Evolutionary conservation across 306 rosid genomes (phyloP), one percentile per base, ranked within the genome.

Genomic region (Prinsepia uniflora): DNA sequence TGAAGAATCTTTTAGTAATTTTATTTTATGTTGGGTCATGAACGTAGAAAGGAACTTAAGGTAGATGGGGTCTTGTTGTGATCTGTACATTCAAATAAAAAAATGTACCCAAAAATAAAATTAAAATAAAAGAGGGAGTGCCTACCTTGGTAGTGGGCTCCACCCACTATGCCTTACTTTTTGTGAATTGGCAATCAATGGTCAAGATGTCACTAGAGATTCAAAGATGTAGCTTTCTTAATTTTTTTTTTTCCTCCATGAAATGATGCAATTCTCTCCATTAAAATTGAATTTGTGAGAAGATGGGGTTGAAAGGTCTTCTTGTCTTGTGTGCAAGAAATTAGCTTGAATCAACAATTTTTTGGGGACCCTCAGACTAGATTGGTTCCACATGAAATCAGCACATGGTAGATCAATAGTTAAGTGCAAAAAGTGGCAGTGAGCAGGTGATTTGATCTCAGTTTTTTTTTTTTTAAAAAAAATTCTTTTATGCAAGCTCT

Each of bases 91-190:
- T 43, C 18, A 30, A 56, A 71, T 44, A 43, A 20, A 42, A 34
- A 19, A 9, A 19, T 6, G 7, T 4, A 54, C 17, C 41, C n/a
- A 52, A 63, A 74, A 18, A 30, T 30, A 30, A 30, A 24, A 30
- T 30, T 30, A 30, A 65, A 52, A 74, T 34, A 0, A 57, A 50
- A 47, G 18, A 67, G 48, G 69, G 68, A 55, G 7, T 15, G 68
- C 68, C 79, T 15, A 24, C 76, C 62, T 68, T 52, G 73, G 72
- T 70, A 39, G 79, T 60, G 75, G 76, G 70, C 61, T 67, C 78
- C 74, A 71, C 61, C 49, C 67, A 65, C 71, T 46, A 44, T 53
- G 43, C 14, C n/a, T 63, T 47, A 3, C 34, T n/a, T 6, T 68
- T 68, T 24, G 59, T 40, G 46, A 45, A 54, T 62, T 76, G 40